These are phyloP conservation scores for Neoboletus subvelutipes DNA, from an alignment of 768 basidiomycete species.

Conservation along the genomic window DNA sequence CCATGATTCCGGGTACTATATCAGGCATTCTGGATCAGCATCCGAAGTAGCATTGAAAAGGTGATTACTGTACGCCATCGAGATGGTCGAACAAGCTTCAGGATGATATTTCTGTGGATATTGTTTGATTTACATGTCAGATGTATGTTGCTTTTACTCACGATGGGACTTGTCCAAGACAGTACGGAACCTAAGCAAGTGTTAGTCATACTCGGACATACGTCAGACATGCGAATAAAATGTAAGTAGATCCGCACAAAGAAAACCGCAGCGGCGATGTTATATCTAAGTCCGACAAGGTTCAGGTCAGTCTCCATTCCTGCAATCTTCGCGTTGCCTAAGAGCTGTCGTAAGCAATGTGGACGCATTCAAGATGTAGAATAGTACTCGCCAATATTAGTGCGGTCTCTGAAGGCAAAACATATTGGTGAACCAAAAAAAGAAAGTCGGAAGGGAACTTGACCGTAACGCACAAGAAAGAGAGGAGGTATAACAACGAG, in stretches of 20 bases:
- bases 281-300: slow-evolving; percentile 37
- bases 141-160: slow-evolving; percentile 17
- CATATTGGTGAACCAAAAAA: background rate
- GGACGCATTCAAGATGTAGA: background rate
- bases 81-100: slow-evolving; percentile 36
- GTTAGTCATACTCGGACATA: background rate
- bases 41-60: background rate
- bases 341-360: slow-evolving; percentile 4
- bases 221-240: background rate
- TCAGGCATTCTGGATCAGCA: slow-evolving; percentile 6
- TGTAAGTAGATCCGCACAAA: slow-evolving; percentile 25
- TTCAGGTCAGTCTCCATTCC: slow-evolving; percentile 43
- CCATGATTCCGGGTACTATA: slow-evolving; percentile 39
- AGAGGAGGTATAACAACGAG: slow-evolving; percentile 16
- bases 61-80: slow-evolving; percentile 28
- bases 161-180: slow-evolving; percentile 40
- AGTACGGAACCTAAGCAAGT: slow-evolving; percentile 34
- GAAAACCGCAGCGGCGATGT: slow-evolving; percentile 39
- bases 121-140: background rate
- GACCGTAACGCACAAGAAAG: slow-evolving; percentile 15
- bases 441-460: background rate
- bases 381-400: slow-evolving; percentile 40
- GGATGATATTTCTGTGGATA: slow-evolving; percentile 33
- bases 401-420: slow-evolving; percentile 36
- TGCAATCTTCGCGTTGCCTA: slow-evolving; percentile 45